Conservation (phyloP, 2,329 filamentous ascomycete species). For the Clarireedia sp. region DNA sequence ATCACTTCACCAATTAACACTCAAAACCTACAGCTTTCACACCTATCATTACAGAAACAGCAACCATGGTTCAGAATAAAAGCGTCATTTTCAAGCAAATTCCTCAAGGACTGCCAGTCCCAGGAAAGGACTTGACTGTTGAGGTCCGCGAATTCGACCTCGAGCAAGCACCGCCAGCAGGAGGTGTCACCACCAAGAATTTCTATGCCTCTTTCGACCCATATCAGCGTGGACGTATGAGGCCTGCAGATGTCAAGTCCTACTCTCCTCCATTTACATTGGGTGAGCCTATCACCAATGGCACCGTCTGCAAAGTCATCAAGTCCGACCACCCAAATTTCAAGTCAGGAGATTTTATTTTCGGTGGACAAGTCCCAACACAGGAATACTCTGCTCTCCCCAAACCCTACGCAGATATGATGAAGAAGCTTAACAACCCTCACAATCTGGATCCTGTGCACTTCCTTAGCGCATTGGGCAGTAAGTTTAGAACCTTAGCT, state of each 20-base stretch:
- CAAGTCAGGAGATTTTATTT: conserved; percentile 58
- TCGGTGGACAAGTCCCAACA: conserved; percentile 43
- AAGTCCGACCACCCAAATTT: conserved; percentile 59
- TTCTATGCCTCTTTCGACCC: conserved; percentile 67
- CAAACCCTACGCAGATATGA: conserved; percentile 32
- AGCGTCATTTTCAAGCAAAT: conserved; percentile 64
- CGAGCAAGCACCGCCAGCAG: conserved; percentile 48
- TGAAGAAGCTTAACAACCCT: conserved; percentile 59
- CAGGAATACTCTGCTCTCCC: conserved; percentile 59
- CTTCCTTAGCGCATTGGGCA: conserved; percentile 71
- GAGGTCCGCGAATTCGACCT: conserved; percentile 63
- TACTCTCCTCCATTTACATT: conserved; percentile 58
- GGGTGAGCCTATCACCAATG: conserved; percentile 56
- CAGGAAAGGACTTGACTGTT: conserved; percentile 61
- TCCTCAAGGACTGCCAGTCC: conserved; percentile 57
- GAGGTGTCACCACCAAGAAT: conserved; percentile 62
- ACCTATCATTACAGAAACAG: neutral
- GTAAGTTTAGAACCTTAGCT: neutral
- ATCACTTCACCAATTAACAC: neutral
- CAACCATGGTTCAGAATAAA: conserved; percentile 55
- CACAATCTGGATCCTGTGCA: conserved; percentile 55
- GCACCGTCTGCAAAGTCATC: conserved; percentile 58
- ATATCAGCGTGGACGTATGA: conserved; percentile 77
- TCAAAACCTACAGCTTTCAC: neutral
- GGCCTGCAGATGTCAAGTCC: conserved; percentile 53